These are phyloP conservation scores for Pseudogymnoascus sp. DNA, from an alignment of 2,329 filamentous ascomycete genomes.

Conservation along the genomic window DNA sequence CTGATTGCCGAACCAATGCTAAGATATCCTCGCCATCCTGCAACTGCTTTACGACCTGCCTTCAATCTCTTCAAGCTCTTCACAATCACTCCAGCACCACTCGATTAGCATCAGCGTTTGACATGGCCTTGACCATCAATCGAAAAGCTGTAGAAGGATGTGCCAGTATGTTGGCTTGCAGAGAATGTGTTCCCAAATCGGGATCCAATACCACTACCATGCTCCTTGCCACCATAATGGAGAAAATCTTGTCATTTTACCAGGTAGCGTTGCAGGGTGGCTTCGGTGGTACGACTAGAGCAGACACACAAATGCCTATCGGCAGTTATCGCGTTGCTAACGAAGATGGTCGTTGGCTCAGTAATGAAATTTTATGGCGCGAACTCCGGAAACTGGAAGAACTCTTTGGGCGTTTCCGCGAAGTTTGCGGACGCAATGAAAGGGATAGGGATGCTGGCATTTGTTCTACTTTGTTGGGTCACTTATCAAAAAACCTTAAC, in stretches of 20 bases:
- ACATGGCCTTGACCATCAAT: slow-evolving; percentile 39
- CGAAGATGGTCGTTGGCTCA: slow-evolving; percentile 41
- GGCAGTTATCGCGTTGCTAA: slow-evolving; percentile 39
- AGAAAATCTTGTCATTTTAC: slow-evolving; percentile 42
- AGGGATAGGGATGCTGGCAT: slow-evolving; percentile 30
- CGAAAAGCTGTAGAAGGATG: slow-evolving; percentile 44
- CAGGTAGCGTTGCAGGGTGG: slow-evolving; percentile 35
- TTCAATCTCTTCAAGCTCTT: slow-evolving; percentile 41
- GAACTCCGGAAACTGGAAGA: slow-evolving; percentile 43
- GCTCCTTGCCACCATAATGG: slow-evolving; percentile 44
- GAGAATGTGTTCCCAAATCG: slow-evolving; percentile 37
- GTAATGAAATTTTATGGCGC: slow-evolving; percentile 42
- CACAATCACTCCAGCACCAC: slow-evolving; percentile 37
- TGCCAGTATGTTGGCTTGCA: slow-evolving; percentile 39
- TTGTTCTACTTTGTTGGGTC: slow-evolving; percentile 39
- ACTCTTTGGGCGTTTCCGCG: slow-evolving; percentile 38
- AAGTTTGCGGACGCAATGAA: slow-evolving; percentile 28
- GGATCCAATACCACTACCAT: slow-evolving; percentile 40
- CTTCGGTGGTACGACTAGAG: slow-evolving; percentile 27
- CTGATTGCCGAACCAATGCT: not conserved
- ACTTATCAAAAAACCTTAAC: slow-evolving; percentile 38
- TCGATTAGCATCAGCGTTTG: slow-evolving; percentile 35
- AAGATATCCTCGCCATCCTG: slow-evolving; percentile 26
- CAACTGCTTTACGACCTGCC: slow-evolving; percentile 40
- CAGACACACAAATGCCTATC: slow-evolving; percentile 19